A percentile compares a stretch with the other conserved stretches of the same genome.
phyloP scores from a whole-genome alignment of 441 rosid species.

The Syzygium malaccense region DNA sequence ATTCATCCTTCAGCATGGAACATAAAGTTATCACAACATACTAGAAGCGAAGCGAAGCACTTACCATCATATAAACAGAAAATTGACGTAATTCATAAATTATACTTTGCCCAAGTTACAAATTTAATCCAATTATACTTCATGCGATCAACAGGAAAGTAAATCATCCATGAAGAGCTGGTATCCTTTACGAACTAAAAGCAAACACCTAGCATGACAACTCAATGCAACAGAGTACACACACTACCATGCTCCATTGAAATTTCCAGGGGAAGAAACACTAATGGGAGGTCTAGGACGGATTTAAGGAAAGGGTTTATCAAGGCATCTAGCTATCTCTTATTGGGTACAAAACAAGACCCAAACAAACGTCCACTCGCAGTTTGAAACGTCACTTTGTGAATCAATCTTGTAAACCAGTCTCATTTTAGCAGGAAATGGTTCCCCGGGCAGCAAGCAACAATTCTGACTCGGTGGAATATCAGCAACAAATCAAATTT shows the following conservation, averaged over 20 bases:
- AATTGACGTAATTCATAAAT: not conserved
- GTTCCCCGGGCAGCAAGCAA: not conserved
- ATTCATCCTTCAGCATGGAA: conserved; percentile 54
- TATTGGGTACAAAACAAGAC: not conserved
- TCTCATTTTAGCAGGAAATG: not conserved
- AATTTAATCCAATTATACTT: not conserved
- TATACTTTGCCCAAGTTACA: not conserved
- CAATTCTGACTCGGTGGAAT: not conserved
- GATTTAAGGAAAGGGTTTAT: not conserved
- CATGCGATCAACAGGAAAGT: not conserved
- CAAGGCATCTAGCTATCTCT: not conserved
- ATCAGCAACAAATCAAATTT: not conserved
- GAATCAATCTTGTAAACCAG: not conserved
- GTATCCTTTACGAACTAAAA: not conserved
- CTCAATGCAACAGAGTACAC: not conserved
- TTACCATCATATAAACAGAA: not conserved
- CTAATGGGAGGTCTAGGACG: not conserved
- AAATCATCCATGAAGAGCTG: not conserved
- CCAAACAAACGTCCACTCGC: not conserved
- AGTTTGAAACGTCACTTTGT: not conserved
- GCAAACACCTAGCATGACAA: not conserved
- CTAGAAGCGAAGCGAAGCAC: not conserved
- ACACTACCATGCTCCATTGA: not conserved
- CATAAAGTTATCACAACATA: not conserved
- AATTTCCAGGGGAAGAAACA: not conserved